Percentiles rank a stretch among this genome's conserved stretches.
Evolutionary conservation across 495 filamentous ascomycete genomes (phyloP).

Genomic region (Stereocaulon alpinum): DNA sequence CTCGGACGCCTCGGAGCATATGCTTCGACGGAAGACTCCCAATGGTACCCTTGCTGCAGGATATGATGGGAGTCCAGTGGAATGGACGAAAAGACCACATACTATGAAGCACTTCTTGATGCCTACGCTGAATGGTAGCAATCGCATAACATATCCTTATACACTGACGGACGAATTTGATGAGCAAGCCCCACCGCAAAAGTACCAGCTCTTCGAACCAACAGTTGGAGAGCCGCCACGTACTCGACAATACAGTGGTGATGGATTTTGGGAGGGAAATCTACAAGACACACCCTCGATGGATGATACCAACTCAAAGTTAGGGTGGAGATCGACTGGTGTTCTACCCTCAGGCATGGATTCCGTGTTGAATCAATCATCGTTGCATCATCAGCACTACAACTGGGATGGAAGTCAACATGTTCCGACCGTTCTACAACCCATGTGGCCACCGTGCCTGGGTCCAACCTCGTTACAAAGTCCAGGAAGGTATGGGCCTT

Average conservation of each 20-base stretch:
- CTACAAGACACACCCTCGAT: slow-evolving; percentile 30
- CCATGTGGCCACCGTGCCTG: slow-evolving; percentile 56
- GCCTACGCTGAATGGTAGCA: slow-evolving; percentile 31
- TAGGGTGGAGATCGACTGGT: slow-evolving; percentile 8
- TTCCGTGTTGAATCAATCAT: slow-evolving; percentile 40
- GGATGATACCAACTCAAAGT: slow-evolving; percentile 6
- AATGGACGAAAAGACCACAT: slow-evolving; percentile 65
- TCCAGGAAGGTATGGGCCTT: slow-evolving; percentile 59
- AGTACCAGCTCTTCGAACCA: slow-evolving; percentile 32
- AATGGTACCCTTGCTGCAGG: slow-evolving; percentile 86
- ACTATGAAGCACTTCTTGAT: slow-evolving; percentile 84
- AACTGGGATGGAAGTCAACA: slow-evolving; percentile 39
- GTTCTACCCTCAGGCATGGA: slow-evolving; percentile 33
- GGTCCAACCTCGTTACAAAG: slow-evolving; percentile 67
- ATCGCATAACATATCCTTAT: slow-evolving; percentile 1
- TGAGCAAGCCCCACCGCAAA: slow-evolving; percentile 7
- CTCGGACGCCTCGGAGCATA: slow-evolving; percentile 49
- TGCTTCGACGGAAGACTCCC: slow-evolving; percentile 85
- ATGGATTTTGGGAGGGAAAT: slow-evolving; percentile 26
- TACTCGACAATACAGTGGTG: slow-evolving; percentile 29
- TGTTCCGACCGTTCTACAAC: slow-evolving; percentile 59
- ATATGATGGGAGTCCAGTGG: slow-evolving; percentile 78
- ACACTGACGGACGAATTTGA: background rate
- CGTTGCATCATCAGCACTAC: slow-evolving; percentile 33
- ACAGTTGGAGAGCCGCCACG: slow-evolving; percentile 19